Conservation (phyloP, 2,329 filamentous ascomycete genomes). For the Fusarium sp. region DNA sequence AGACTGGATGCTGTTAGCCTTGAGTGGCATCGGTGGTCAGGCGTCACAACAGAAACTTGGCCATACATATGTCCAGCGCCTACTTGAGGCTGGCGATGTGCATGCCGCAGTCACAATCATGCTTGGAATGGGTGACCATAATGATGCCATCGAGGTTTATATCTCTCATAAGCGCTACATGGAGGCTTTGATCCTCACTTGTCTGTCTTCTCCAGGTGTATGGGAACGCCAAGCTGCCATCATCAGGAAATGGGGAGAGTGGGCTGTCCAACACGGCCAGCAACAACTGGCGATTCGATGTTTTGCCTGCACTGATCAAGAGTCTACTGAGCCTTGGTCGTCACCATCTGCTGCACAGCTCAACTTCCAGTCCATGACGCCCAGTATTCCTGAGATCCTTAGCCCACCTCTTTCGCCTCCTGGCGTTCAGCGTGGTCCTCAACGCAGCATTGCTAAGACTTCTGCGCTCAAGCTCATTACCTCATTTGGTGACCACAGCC, state of each 20-base stretch:
- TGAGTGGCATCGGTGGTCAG: slow-evolving; percentile 84
- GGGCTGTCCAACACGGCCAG: slow-evolving; percentile 87
- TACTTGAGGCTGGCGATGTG: slow-evolving; percentile 90
- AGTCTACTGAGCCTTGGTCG: slow-evolving; percentile 88
- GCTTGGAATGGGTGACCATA: slow-evolving; percentile 90
- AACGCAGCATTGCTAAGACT: slow-evolving; percentile 78
- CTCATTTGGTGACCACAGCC: slow-evolving; percentile 77
- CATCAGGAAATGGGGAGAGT: slow-evolving; percentile 94
- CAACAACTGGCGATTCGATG: slow-evolving; percentile 92
- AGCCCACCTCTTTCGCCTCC: slow-evolving; percentile 83
- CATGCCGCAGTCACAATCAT: slow-evolving; percentile 94
- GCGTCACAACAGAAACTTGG: slow-evolving; percentile 90
- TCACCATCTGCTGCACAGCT: slow-evolving; percentile 81
- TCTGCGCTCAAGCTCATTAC: slow-evolving; percentile 93
- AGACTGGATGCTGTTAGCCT: slow-evolving; percentile 96
- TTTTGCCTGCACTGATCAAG: slow-evolving; percentile 90
- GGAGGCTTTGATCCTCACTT: slow-evolving; percentile 92
- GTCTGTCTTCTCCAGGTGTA: slow-evolving; percentile 83
- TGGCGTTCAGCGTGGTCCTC: slow-evolving; percentile 69
- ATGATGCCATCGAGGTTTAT: slow-evolving; percentile 97
- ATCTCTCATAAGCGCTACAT: slow-evolving; percentile 91
- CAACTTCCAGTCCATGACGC: slow-evolving; percentile 66
- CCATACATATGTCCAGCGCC: slow-evolving; percentile 88
- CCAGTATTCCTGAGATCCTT: slow-evolving; percentile 71
- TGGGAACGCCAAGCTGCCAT: slow-evolving; percentile 93